Evolutionary conservation across 306 rosid genomes (phyloP).

Genomic region (Vicia villosa): DNA sequence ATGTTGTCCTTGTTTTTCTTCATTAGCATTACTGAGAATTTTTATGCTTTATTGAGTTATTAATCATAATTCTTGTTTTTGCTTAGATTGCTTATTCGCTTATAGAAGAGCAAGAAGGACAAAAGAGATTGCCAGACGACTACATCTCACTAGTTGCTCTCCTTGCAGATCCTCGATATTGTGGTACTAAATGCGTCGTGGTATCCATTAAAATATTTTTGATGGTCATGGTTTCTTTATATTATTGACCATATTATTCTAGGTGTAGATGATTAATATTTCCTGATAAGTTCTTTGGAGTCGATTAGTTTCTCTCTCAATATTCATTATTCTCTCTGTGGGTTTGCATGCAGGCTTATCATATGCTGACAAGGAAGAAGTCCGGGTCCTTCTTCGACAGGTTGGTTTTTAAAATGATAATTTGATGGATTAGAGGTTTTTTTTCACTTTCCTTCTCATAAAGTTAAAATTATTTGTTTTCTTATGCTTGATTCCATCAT

Average conservation of each 20-base stretch:
- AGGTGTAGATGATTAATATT: slow-evolving; percentile 28
- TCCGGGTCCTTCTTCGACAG: slow-evolving; percentile 90
- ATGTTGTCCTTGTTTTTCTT: slow-evolving; percentile 10
- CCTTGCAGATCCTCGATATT: slow-evolving; percentile 96
- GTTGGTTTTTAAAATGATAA: slow-evolving; percentile 57
- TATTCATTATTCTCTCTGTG: slow-evolving; percentile 37
- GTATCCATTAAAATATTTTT: slow-evolving; percentile 48
- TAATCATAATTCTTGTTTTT: slow-evolving; percentile 27
- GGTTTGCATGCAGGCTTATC: slow-evolving; percentile 73
- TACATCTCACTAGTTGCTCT: slow-evolving; percentile 92
- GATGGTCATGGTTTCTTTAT: slow-evolving; percentile 29
- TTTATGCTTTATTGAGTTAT: slow-evolving; percentile 17
- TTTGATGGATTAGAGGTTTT: slow-evolving; percentile 3
- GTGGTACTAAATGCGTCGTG: slow-evolving; percentile 71
- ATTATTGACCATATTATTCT: slow-evolving; percentile 27
- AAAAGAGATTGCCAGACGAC: slow-evolving; percentile 55
- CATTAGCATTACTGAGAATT: neutral
- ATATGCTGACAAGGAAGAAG: slow-evolving; percentile 96
- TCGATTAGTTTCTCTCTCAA: slow-evolving; percentile 31
- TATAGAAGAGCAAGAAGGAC: slow-evolving; percentile 97
- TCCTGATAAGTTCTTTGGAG: slow-evolving; percentile 36
- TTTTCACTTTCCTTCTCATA: neutral
- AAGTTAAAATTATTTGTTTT: slow-evolving; percentile 12
- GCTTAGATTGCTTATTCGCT: slow-evolving; percentile 87
- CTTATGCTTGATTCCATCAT: slow-evolving; percentile 21